Conservation (phyloP, 1,284 basidiomycete genomes). For the Austroboletus sp. region DNA sequence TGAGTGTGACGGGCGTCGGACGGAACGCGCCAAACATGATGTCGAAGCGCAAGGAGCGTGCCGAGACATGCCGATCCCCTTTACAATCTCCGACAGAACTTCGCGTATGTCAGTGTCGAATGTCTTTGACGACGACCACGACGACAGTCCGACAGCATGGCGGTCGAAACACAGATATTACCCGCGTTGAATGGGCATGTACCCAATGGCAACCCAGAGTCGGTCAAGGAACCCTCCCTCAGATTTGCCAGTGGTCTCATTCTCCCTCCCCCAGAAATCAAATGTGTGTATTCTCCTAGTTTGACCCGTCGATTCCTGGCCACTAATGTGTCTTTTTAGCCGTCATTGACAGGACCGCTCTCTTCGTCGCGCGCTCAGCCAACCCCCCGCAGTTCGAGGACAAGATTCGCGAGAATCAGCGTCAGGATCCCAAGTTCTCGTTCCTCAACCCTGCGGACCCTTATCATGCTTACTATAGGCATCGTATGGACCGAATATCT, state of each 20-base stretch:
- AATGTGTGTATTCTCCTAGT: slow-evolving; percentile 51
- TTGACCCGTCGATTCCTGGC: not conserved
- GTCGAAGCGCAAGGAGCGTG: slow-evolving; percentile 5
- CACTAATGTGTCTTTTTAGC: slow-evolving; percentile 40
- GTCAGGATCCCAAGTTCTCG: slow-evolving; percentile 91
- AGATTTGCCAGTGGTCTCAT: slow-evolving; percentile 79
- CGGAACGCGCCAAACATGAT: slow-evolving; percentile 75
- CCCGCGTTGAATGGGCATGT: slow-evolving; percentile 35
- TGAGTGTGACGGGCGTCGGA: slow-evolving; percentile 56
- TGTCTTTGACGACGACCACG: slow-evolving; percentile 19
- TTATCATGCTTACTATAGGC: slow-evolving; percentile 93
- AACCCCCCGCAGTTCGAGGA: slow-evolving; percentile 88
- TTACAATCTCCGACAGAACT: slow-evolving; percentile 26
- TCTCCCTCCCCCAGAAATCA: slow-evolving; percentile 87
- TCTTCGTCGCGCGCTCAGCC: slow-evolving; percentile 86
- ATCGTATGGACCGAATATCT: slow-evolving; percentile 74
- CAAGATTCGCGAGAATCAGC: slow-evolving; percentile 91
- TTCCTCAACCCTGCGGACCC: slow-evolving; percentile 93
- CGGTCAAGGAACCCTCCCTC: slow-evolving; percentile 39
- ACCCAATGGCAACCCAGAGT: slow-evolving; percentile 36
- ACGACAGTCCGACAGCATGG: slow-evolving; percentile 33
- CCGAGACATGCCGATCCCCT: slow-evolving; percentile 20
- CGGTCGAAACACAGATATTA: slow-evolving; percentile 37
- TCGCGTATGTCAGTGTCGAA: not conserved
- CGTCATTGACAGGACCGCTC: slow-evolving; percentile 93